Evolutionary conservation across 306 rosid species (phyloP).

Genomic region (Cucumis hystrix): DNA sequence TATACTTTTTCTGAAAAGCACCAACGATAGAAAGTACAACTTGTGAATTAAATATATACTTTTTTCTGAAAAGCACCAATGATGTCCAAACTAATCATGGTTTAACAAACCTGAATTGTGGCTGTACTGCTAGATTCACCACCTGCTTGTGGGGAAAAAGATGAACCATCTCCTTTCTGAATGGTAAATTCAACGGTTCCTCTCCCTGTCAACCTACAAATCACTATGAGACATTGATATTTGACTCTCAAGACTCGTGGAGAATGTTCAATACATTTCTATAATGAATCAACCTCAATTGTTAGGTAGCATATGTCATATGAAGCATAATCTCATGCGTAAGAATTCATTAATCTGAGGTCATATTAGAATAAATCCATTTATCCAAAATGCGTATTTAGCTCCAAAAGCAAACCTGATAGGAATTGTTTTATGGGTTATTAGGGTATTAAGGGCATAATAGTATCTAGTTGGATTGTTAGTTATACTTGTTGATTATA

Average conservation of each 20-base stretch:
- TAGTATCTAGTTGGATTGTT: too few relatives aligned
- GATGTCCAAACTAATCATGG: background rate
- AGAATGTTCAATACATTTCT: background rate
- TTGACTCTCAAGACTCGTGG: background rate
- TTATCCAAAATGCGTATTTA: background rate
- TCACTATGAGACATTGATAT: conserved; percentile 16
- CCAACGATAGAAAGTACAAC: background rate
- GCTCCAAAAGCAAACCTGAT: too few relatives aligned
- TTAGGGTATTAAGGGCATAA: too few relatives aligned
- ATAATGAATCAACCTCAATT: background rate
- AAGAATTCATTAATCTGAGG: background rate
- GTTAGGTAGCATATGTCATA: background rate
- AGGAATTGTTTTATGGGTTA: too few relatives aligned
- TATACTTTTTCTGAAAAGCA: background rate
- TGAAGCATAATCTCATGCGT: background rate
- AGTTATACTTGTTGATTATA: too few relatives aligned
- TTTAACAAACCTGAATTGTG: conserved; percentile 47
- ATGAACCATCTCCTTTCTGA: conserved; percentile 71
- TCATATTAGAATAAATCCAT: background rate
- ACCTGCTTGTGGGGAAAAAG: conserved; percentile 66
- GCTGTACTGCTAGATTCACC: conserved; percentile 72
- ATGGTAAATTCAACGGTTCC: conserved; percentile 73
- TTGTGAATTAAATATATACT: background rate
- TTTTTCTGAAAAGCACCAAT: background rate
- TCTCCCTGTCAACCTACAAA: conserved; percentile 71